These are phyloP conservation scores for rapeseed (Brassica napus) DNA, from an alignment of 345 rosid genomes.

Conservation along the genomic window DNA sequence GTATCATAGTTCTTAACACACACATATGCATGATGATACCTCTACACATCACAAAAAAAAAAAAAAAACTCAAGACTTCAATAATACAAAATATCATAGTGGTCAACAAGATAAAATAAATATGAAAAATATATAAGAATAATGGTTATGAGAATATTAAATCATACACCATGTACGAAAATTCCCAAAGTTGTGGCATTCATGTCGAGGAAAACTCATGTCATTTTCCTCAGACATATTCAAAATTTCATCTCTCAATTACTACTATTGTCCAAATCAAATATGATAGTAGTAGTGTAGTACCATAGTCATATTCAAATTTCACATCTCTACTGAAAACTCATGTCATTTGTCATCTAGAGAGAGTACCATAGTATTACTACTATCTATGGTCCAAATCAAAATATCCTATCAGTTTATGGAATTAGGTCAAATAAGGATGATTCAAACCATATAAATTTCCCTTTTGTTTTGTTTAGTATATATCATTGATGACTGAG, in stretches of 20 bases:
- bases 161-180: slow-evolving; percentile 10
- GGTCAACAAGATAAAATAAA: not conserved
- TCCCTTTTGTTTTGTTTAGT: not conserved
- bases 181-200: slow-evolving; percentile 25
- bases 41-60: not conserved
- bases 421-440: not conserved
- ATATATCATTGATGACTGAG: not conserved
- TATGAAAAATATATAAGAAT: not conserved
- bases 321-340: not conserved
- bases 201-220: slow-evolving; percentile 27
- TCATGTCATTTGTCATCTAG: not conserved
- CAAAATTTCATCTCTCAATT: not conserved
- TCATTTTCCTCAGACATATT: slow-evolving; percentile 20
- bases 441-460: not conserved
- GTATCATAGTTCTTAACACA: not conserved
- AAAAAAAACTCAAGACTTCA: not conserved
- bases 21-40: not conserved
- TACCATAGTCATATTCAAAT: not conserved
- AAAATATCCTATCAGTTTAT: not conserved
- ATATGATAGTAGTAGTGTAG: not conserved
- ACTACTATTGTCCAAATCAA: not conserved
- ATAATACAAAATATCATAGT: not conserved
- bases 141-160: not conserved
- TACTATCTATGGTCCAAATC: slow-evolving; percentile 11
- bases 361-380: not conserved